Evolutionary conservation across 1,284 basidiomycete species (phyloP).

Genomic region (Trichosporon coremiiforme): DNA sequence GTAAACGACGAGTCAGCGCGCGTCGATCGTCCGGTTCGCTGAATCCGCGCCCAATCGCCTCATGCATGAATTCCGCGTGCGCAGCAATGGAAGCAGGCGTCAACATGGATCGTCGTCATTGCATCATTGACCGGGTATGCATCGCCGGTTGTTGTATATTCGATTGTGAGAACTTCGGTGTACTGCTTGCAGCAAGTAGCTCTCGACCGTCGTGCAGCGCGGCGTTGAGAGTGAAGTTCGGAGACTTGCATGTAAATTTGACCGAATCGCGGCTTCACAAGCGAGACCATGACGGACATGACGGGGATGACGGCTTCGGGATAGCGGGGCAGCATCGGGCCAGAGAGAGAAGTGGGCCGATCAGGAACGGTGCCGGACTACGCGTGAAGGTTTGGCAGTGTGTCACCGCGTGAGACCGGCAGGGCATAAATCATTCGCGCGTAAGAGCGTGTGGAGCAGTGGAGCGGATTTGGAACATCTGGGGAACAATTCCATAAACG

Average conservation of each 20-base stretch:
- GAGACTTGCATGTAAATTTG: neutral
- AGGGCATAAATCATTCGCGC: no score
- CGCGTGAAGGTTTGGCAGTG: neutral
- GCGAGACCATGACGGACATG: no score
- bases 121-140: neutral
- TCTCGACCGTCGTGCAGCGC: neutral
- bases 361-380: conserved; percentile 1
- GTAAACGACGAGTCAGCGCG: neutral
- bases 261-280: neutral
- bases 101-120: no score
- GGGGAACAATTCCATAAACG: neutral
- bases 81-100: neutral
- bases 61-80: neutral
- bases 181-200: no score
- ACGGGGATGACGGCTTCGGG: neutral
- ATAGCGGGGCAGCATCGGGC: neutral
- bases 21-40: neutral
- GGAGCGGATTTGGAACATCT: neutral
- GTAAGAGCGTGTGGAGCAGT: neutral
- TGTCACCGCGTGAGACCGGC: neutral
- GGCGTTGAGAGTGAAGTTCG: neutral
- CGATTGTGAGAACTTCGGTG: no score
- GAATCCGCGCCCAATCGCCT: neutral
- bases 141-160: neutral
- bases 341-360: neutral